Percentiles rank a stretch among this genome's conserved stretches.
phyloP scores from a whole-genome alignment of 2,329 filamentous ascomycete genomes.

The Dothistroma pini region DNA sequence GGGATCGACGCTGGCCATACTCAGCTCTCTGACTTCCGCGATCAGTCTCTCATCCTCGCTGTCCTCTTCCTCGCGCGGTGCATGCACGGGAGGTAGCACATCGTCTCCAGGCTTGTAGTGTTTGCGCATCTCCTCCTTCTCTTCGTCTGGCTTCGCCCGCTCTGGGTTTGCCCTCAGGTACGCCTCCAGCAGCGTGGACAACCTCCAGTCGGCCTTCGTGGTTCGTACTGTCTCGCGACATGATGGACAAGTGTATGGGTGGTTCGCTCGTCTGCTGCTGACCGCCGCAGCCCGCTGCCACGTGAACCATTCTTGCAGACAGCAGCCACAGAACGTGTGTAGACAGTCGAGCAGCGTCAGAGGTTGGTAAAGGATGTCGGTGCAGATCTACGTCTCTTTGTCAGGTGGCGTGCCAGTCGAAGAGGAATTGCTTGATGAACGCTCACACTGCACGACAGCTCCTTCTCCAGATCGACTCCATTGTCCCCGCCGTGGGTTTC shows the following conservation, averaged over 20 bases:
- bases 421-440: not conserved
- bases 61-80: slow-evolving; percentile 51
- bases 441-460: slow-evolving; percentile 91
- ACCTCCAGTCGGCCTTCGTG: slow-evolving; percentile 84
- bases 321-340: slow-evolving; percentile 85
- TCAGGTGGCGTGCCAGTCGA: slow-evolving; percentile 11
- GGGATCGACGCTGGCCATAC: slow-evolving; percentile 60
- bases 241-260: slow-evolving; percentile 82
- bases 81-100: slow-evolving; percentile 63
- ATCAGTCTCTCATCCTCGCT: slow-evolving; percentile 64
- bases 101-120: slow-evolving; percentile 80
- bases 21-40: slow-evolving; percentile 68
- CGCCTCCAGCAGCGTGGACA: slow-evolving; percentile 87
- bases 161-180: slow-evolving; percentile 76
- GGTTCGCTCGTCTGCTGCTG: slow-evolving; percentile 35
- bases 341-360: slow-evolving; percentile 40
- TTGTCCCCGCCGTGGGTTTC: slow-evolving; percentile 8
- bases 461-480: slow-evolving; percentile 71
- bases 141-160: slow-evolving; percentile 63
- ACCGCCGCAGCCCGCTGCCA: slow-evolving; percentile 64
- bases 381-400: slow-evolving; percentile 72
- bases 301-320: slow-evolving; percentile 91
- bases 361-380: slow-evolving; percentile 58
- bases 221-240: slow-evolving; percentile 84
- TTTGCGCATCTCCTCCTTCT: slow-evolving; percentile 70